Conservation (phyloP, 495 filamentous ascomycete genomes). For the Astrothelium subdiscretum region DNA sequence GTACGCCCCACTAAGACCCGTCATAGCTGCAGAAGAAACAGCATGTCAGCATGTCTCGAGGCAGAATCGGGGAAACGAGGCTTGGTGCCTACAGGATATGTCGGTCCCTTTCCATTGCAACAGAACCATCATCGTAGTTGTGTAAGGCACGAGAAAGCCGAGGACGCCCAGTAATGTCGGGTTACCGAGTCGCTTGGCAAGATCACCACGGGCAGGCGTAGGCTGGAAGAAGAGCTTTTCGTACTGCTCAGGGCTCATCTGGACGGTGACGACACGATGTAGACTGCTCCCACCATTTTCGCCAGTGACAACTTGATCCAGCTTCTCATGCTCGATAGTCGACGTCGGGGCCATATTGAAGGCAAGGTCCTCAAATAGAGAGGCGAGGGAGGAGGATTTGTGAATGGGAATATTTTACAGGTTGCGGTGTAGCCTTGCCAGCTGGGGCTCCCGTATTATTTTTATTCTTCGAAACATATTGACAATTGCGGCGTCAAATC, state of each 20-base stretch:
- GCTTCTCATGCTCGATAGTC: not conserved
- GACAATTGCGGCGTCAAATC: too few relatives aligned
- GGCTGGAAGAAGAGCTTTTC: conserved; percentile 20
- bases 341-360: not conserved
- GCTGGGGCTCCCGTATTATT: not conserved
- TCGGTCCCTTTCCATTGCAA: conserved; percentile 10
- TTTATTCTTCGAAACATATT: too few relatives aligned
- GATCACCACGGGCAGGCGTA: conserved; percentile 11
- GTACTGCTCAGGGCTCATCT: conserved; percentile 15
- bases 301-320: not conserved
- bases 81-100: conserved; percentile 5
- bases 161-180: conserved; percentile 17
- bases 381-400: not conserved
- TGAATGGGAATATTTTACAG: too few relatives aligned
- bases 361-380: not conserved
- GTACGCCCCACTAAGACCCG: conserved; percentile 14
- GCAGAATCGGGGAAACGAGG: not conserved
- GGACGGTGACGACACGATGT: conserved; percentile 13
- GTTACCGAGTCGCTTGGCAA: conserved; percentile 18
- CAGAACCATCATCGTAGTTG: conserved; percentile 14
- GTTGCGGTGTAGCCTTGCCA: too few relatives aligned
- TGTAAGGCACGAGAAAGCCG: conserved; percentile 17
- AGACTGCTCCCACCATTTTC: conserved; percentile 6
- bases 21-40: not conserved
- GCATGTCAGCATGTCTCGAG: not conserved